Percentiles rank a stretch among this genome's conserved stretches.
phyloP scores from a whole-genome alignment of 179 eudicot species.

The Silene vulgaris region DNA sequence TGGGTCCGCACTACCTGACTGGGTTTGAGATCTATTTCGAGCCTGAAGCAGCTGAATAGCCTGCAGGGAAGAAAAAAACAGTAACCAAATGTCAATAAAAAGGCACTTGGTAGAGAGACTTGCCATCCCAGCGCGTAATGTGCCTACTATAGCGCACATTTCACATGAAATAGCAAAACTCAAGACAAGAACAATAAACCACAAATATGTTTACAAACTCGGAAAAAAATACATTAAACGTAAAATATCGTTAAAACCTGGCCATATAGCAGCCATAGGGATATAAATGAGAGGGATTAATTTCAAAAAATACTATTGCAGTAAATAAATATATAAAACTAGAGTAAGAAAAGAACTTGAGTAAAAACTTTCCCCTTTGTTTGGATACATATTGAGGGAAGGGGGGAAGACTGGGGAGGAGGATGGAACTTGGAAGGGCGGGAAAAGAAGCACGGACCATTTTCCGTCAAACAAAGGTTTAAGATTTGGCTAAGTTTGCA shows the following conservation, averaged over 20 bases:
- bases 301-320: not conserved
- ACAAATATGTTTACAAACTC: not conserved
- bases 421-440: too few relatives aligned
- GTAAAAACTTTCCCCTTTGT: not conserved
- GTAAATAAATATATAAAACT: too few relatives aligned
- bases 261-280: not conserved
- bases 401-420: not conserved
- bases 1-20: constrained; percentile 42
- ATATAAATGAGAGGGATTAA: not conserved
- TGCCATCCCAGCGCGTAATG: not conserved
- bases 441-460: too few relatives aligned
- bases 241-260: not conserved
- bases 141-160: not conserved
- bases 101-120: not conserved
- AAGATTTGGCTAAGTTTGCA: too few relatives aligned
- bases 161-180: not conserved
- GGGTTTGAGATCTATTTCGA: constrained; percentile 51
- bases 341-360: too few relatives aligned
- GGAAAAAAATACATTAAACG: not conserved
- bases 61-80: constrained; percentile 33
- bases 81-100: not conserved
- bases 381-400: not conserved
- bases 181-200: not conserved
- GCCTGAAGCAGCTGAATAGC: constrained; percentile 86
- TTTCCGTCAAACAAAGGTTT: not conserved